Conservation (phyloP, 345 rosid species). For the Salix viminalis region DNA sequence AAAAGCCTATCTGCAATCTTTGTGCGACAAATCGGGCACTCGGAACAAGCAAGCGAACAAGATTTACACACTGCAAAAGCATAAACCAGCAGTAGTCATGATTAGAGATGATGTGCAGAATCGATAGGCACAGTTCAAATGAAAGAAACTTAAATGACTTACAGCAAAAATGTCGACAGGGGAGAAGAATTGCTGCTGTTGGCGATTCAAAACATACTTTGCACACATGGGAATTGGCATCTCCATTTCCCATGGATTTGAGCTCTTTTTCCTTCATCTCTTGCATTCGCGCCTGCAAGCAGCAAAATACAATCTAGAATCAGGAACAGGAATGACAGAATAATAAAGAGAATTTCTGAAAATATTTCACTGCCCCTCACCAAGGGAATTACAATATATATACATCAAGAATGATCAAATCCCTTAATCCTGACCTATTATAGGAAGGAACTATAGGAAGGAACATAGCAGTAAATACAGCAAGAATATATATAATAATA, state of each 20-base stretch:
- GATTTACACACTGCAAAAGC: constrained; percentile 87
- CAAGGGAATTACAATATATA: too few relatives aligned
- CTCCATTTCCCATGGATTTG: constrained; percentile 63
- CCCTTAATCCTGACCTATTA: too few relatives aligned
- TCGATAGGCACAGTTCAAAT: neutral
- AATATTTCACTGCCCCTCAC: too few relatives aligned
- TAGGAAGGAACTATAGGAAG: too few relatives aligned
- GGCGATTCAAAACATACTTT: constrained; percentile 95
- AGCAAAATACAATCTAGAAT: neutral
- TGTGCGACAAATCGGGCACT: constrained; percentile 98
- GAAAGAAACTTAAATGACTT: constrained; percentile 32
- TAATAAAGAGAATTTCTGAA: too few relatives aligned
- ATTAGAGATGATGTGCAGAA: neutral
- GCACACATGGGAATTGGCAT: constrained; percentile 85
- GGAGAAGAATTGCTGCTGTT: constrained; percentile 95
- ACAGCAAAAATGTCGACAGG: constrained; percentile 99
- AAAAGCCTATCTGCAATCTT: constrained; percentile 89
- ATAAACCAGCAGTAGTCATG: neutral
- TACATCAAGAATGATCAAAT: too few relatives aligned
- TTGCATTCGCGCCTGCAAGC: constrained; percentile 83
- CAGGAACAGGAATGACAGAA: neutral
- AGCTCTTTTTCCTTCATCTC: constrained; percentile 97
- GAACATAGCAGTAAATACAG: too few relatives aligned
- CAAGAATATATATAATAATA: too few relatives aligned
- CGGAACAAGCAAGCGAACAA: constrained; percentile 94